phyloP scores from a whole-genome alignment of 2,329 filamentous ascomycete genomes.

The Arachnomyces sp. region DNA sequence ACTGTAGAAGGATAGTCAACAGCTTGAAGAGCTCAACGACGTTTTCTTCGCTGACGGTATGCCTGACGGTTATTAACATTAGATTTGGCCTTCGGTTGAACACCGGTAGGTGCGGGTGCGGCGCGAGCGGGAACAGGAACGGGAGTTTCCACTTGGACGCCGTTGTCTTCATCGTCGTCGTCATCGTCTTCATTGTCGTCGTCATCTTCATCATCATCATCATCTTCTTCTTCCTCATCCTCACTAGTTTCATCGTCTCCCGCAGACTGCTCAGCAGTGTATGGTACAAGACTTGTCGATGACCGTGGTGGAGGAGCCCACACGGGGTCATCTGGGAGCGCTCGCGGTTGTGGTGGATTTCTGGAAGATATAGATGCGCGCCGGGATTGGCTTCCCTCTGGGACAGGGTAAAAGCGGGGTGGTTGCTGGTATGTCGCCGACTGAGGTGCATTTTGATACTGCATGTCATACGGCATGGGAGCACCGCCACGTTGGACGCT shows the following conservation, averaged over 20 bases:
- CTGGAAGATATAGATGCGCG: slow-evolving; percentile 30
- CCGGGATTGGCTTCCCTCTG: slow-evolving; percentile 27
- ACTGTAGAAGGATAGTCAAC: too few species aligned
- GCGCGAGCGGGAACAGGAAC: too few species aligned
- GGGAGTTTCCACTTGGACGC: too few species aligned
- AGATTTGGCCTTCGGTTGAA: too few species aligned
- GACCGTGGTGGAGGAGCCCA: slow-evolving; percentile 36
- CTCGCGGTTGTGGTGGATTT: slow-evolving; percentile 26
- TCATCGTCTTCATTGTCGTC: slow-evolving; percentile 16
- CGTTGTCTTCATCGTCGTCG: slow-evolving; percentile 22
- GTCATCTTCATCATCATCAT: slow-evolving; percentile 13
- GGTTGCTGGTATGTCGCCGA: too few species aligned
- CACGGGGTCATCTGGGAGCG: slow-evolving; percentile 42
- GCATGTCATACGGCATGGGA: too few species aligned
- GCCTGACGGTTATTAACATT: too few species aligned
- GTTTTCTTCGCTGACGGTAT: too few species aligned
- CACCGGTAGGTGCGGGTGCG: too few species aligned
- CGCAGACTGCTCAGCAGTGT: slow-evolving; percentile 19
- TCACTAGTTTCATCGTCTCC: slow-evolving; percentile 16
- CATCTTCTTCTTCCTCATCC: slow-evolving; percentile 16
- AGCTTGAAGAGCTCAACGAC: too few species aligned
- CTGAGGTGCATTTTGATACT: too few species aligned
- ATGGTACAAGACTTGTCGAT: slow-evolving; percentile 24
- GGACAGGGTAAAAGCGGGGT: slow-evolving; percentile 24
- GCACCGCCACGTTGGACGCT: too few species aligned